A percentile compares a stretch with the other conserved stretches of the same genome.
Evolutionary conservation across 2,329 filamentous ascomycete genomes (phyloP).

Genomic region (Colletotrichum spinosum): DNA sequence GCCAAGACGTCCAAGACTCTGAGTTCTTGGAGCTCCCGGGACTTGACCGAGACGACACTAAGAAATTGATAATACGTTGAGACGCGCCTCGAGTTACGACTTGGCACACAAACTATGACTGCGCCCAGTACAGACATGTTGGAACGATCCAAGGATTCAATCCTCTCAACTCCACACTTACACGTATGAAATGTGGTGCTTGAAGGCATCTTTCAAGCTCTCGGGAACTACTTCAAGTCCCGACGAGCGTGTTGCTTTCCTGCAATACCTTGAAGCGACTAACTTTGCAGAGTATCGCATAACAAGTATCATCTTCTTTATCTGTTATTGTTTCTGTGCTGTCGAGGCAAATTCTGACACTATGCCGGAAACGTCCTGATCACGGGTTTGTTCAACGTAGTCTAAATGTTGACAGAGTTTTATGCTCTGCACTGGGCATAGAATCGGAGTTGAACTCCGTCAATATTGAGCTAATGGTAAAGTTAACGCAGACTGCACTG

Average conservation of each 20-base stretch:
- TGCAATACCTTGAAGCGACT: too few species aligned
- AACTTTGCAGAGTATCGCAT: too few species aligned
- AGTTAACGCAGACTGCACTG: too few species aligned
- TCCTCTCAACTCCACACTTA: constrained; percentile 3
- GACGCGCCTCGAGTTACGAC: constrained; percentile 9
- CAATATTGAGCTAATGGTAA: too few species aligned
- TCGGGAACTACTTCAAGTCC: constrained; percentile 22
- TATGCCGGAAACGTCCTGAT: too few species aligned
- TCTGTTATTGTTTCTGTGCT: too few species aligned
- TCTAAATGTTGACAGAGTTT: too few species aligned
- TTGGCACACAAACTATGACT: constrained; percentile 20
- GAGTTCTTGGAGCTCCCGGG: constrained; percentile 26
- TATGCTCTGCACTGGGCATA: too few species aligned
- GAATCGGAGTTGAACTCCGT: too few species aligned
- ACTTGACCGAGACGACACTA: constrained; percentile 14
- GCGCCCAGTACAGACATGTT: constrained; percentile 29
- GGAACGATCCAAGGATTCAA: constrained; percentile 1
- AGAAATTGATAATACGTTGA: background rate
- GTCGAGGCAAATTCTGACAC: too few species aligned
- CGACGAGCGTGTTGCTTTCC: constrained; percentile 2
- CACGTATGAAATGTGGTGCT: background rate
- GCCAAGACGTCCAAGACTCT: constrained; percentile 27
- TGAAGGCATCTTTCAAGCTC: background rate
- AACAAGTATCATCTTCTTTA: too few species aligned
- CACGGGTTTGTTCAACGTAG: too few species aligned